These are phyloP conservation scores for Chrysanthemum seticuspe DNA, from an alignment of 129 eudicot genomes.

Conservation along the genomic window DNA sequence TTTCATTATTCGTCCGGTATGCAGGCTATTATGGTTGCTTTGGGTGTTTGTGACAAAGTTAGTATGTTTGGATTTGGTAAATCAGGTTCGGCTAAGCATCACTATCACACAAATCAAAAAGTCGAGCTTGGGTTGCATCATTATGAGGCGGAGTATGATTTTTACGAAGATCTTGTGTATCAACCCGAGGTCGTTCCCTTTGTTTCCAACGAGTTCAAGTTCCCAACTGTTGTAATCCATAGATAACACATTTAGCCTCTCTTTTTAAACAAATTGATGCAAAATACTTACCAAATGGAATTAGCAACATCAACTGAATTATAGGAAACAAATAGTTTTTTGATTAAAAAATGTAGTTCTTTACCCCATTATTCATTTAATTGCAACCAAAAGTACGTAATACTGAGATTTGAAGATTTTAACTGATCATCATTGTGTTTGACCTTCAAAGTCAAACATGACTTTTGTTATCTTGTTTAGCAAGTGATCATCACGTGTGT, in stretches of 20 bases:
- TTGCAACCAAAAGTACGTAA: too few species aligned
- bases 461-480: too few species aligned
- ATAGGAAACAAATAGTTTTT: too few species aligned
- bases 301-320: too few species aligned
- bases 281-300: too few species aligned
- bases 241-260: slow-evolving; percentile 37
- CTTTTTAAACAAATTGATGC: too few species aligned
- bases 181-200: slow-evolving; percentile 61
- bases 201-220: slow-evolving; percentile 64
- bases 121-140: slow-evolving; percentile 74
- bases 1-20: slow-evolving; percentile 96
- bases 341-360: too few species aligned
- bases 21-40: slow-evolving; percentile 88
- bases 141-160: slow-evolving; percentile 82
- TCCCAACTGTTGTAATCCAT: slow-evolving; percentile 69
- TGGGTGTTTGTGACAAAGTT: slow-evolving; percentile 72
- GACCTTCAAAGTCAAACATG: too few species aligned
- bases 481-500: too few species aligned
- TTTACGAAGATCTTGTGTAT: slow-evolving; percentile 65
- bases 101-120: slow-evolving; percentile 86
- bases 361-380: too few species aligned
- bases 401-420: too few species aligned
- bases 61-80: slow-evolving; percentile 89
- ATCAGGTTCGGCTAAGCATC: slow-evolving; percentile 63
- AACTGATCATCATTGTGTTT: too few species aligned